Base-by-base conservation (phyloP, 192 early-diverging fungal species). In the Dimargaris xerosporica region DNA sequence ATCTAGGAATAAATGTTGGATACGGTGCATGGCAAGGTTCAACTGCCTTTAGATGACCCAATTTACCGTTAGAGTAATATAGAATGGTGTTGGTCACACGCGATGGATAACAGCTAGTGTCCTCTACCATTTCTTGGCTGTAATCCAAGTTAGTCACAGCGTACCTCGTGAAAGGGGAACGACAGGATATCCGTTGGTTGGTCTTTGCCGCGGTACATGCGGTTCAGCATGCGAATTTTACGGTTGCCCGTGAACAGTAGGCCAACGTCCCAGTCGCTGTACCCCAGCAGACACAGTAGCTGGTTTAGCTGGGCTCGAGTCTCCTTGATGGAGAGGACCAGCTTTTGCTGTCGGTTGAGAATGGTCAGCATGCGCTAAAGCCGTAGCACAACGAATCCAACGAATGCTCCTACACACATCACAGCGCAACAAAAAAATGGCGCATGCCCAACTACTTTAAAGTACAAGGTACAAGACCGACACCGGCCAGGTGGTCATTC, bases 181-280 rank as follows among this genome's bases (percentile, higher is more conserved):
- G 81, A 83, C 16, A 85, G 64, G 43, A 85, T 83, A 50, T 85
- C 83, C 0, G 83, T 85, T 0, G 80, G 44, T 48, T 60, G 65
- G 64, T 80, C 68, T 44, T 73, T 76, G 59, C 67, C 52, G 0
- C 83, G 67, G 66, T 83, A 85, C 31, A 65, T 55, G 15, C 41
- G 30, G 62, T 85, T 85, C 26, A 85, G 70, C 19, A 74, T 25
- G 12, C 63, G 73, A 6, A 85, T 71, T 11, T 62, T 65, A 10
- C 54, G 61, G 64, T 85, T 64, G 26, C 73, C 72, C 0, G 77
- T 67, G 29, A 85, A 71, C 29, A 73, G 70, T 43, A 85, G 77
- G 0, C 83, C 83, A 30, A 85, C 61, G 59, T 85, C 83, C 81
- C 81, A 83, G 26, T 71, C 70, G 17, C 63, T 47, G 62, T 82